phyloP scores from a whole-genome alignment of 176 grass and related monocot genomes.

The Cymbopogon citratus region DNA sequence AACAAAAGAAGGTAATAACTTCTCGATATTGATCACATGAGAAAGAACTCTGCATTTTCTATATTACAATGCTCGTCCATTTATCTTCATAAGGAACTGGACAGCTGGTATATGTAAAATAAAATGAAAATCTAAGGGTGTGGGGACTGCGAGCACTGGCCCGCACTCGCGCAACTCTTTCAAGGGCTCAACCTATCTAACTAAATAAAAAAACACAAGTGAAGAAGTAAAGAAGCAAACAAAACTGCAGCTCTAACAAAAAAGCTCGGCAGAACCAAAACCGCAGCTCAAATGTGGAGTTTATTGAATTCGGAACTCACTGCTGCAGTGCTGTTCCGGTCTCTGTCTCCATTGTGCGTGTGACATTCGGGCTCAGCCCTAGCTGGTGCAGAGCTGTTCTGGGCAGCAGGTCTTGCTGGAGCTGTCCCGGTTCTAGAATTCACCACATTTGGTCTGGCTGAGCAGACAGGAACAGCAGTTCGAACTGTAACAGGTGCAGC shows the following conservation, averaged over 20 bases:
- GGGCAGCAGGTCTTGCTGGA: slow-evolving; percentile 7
- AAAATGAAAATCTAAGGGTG: neutral
- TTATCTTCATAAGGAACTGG: slow-evolving; percentile 6
- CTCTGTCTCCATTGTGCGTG: neutral
- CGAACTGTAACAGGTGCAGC: slow-evolving; percentile 51
- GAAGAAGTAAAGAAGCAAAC: neutral
- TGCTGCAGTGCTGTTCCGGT: neutral
- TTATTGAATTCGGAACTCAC: slow-evolving; percentile 26
- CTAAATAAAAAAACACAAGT: neutral
- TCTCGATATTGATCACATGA: neutral
- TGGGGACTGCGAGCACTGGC: neutral
- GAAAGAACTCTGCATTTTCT: neutral
- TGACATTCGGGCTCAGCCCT: slow-evolving; percentile 7
- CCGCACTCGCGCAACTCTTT: neutral
- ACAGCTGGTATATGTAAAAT: neutral
- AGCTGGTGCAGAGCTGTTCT: neutral
- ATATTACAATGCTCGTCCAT: slow-evolving; percentile 16
- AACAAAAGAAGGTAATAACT: neutral
- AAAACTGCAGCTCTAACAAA: slow-evolving; percentile 23
- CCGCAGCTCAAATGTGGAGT: slow-evolving; percentile 36
- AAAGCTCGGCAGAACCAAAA: slow-evolving; percentile 29
- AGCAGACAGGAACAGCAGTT: slow-evolving; percentile 51
- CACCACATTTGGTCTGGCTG: slow-evolving; percentile 31
- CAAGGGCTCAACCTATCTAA: slow-evolving; percentile 6
- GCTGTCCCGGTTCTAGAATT: slow-evolving; percentile 6